These are phyloP conservation scores for Trifolium dubium DNA, from an alignment of 306 rosid species.

Conservation along the genomic window DNA sequence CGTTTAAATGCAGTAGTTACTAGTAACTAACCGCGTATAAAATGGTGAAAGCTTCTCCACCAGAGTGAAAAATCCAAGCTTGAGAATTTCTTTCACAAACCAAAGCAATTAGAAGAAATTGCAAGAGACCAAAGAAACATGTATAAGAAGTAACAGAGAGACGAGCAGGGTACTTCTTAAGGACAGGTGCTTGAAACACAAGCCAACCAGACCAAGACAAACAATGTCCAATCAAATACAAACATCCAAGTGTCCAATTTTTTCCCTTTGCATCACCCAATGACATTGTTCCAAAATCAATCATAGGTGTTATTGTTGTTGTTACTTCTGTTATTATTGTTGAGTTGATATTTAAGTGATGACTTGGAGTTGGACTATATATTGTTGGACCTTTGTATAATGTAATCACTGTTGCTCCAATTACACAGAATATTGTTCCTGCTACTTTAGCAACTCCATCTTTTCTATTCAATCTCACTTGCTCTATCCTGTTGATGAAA, in stretches of 20 bases:
- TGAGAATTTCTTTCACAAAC: slow-evolving; percentile 67
- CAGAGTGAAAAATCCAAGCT: slow-evolving; percentile 90
- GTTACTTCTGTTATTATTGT: background rate
- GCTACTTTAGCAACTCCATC: slow-evolving; percentile 59
- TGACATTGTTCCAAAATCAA: slow-evolving; percentile 43
- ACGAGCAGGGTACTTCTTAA: slow-evolving; percentile 95
- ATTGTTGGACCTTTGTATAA: slow-evolving; percentile 89
- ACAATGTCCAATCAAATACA: slow-evolving; percentile 89
- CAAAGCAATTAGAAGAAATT: slow-evolving; percentile 73
- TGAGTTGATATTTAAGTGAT: slow-evolving; percentile 31
- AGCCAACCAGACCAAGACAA: slow-evolving; percentile 97
- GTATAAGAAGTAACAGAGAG: slow-evolving; percentile 96
- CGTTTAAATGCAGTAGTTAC: background rate
- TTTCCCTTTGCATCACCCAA: slow-evolving; percentile 80
- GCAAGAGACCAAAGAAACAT: slow-evolving; percentile 89
- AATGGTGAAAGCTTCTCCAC: slow-evolving; percentile 82
- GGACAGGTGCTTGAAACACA: slow-evolving; percentile 86
- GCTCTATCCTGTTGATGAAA: slow-evolving; percentile 64
- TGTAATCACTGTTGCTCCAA: slow-evolving; percentile 91
- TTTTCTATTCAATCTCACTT: slow-evolving; percentile 74
- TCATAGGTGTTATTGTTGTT: background rate
- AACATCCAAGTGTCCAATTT: slow-evolving; percentile 89
- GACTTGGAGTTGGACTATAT: slow-evolving; percentile 63
- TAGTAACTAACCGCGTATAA: slow-evolving; percentile 67
- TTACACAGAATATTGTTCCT: slow-evolving; percentile 71